Base-by-base conservation (phyloP, 2,329 filamentous ascomycete genomes). In the Stemphylium lycopersici region DNA sequence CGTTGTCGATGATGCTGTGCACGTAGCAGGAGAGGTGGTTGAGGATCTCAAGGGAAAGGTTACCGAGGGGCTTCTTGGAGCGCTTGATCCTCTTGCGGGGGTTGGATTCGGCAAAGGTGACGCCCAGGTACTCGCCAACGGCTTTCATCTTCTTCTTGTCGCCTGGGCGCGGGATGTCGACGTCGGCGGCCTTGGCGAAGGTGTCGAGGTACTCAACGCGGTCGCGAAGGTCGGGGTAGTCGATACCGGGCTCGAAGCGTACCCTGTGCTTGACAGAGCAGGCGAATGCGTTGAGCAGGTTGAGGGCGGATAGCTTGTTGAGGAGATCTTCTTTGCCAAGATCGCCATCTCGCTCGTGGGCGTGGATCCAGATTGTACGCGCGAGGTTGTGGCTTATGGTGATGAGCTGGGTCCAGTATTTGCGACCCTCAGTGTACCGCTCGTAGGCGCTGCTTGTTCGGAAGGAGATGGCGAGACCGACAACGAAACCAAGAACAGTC, bases 331-430 rank as follows among this genome's bases (percentile, higher is more conserved):
- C 81, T 66, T 90, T 91, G 16, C 81, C 81, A 8, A 79, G 49
- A 40, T 84, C 78, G 26, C 81, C 79, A 62, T 83, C 79, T 13
- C 88, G 79, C 70, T 90, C 89, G 3, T 76, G 67, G 6, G 84
- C 81, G 65, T 96, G 90, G 29, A 96, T 82, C 93, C 93, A 97
- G 70, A 95, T 90, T 8, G 90, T 81, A 18, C 93, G 86, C 3
- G 84, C 80, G 43, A 87, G 70, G 52, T 83, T 86, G 50, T 85
- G 82, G 12, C 81, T 80, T 3, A 80, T 78, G 24, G 86, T 78
- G 36, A 80, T 79, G 41, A 87, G 70, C 52, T 81, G 78, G 37
- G 63, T 85, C 90, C 63, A 96, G 79, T 71, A 86, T 78, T 78
- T 91, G 80, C 66, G 81, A 77, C 68, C 89, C 58, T 87, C 73